Evolutionary conservation across 2,329 filamentous ascomycete genomes (phyloP), one percentile per base, ranked within the genome.

Genomic region (Chrysosporium keratinophilum): DNA sequence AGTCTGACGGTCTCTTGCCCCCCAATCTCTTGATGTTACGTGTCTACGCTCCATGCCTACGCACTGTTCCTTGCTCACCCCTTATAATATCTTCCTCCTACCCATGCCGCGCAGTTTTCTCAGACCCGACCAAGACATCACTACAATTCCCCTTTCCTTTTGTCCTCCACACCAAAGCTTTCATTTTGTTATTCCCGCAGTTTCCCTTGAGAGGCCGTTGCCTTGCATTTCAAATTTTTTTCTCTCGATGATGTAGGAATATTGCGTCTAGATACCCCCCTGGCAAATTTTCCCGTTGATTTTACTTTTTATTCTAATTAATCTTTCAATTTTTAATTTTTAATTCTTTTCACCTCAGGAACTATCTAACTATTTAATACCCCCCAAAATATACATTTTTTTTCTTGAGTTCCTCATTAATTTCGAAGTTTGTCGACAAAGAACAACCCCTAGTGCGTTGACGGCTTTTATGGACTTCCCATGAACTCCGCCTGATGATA

Each of bases 211-310:
- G 5, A 23, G 6, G 7, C 6, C 20, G 5, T 23, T 6, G 11
- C 41, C 41, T 20, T 42, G 17, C 23, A 14, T 23, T 23, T 19
- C 41, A 44, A 7, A 19, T 15, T 10, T 14, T 23, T 9, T 11
- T 23, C 10, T 44, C 15, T 41, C 39, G 12, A 19, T 42, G 35
- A 37, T 37, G n/a, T 37, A 37, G 35, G 35, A 37, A 44, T 20
- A 44, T 23, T 19, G 41, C 41, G 23, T 44, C 23, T 44, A 44
- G 41, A 44, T 44, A 44, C 41, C 41, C 41, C 40, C 40, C 41
- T 23, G 41, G 19, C 12, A 23, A 19, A 19, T 5, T 23, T 20
- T 6, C 41, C 17, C 12, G 17, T 23, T 19, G 15, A 23, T 5
- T 12, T 44, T 23, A 10, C 11, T 3, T 14, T 14, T 41, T 41